Base-by-base conservation (phyloP, 495 filamentous ascomycete genomes). In the Aspergillus kassunensis region DNA sequence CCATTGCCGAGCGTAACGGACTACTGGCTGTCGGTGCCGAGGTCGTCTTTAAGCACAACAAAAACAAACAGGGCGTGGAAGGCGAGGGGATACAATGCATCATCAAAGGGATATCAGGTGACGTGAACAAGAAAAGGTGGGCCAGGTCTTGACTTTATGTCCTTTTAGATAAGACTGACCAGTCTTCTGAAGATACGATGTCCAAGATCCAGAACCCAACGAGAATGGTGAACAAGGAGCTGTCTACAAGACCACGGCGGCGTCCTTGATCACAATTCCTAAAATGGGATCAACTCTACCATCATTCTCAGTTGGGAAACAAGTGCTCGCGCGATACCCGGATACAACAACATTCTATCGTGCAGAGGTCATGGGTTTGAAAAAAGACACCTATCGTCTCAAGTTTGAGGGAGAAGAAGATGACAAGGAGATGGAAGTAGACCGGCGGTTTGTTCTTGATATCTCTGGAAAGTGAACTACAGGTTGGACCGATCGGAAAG, bases 341-440 rank as follows among this genome's bases (percentile, higher is more conserved):
- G 86, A 90, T 50, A 99, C 95, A 9, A 96, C 93, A 2, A 97
- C 92, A 0, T 99, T 99, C 61, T 99, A 99, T 67, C 85, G 89
- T 60, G 93, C 95, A 10, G 91, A 97, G 56, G 92, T 98, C 15
- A 91, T 90, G 75, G 84, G 84, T 0, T 58, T 66, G 9, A 83
- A 86, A 57, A 83, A 84, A 55, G 80, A 81, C 43, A 72, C 71
- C 39, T 85, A 82, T 50, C 71, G 80, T 36, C 73, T 95, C 53
- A 83, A 88, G 53, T 95, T 95, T 52, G 90, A 95, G 63, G 88
- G 88, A 10, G 90, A 95, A 62, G 88, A 91, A 61, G 88, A 88
- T 57, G 87, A 84, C 45, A 85, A 85, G 58, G 87, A 89, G 50
- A 82, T 88, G 72, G 83, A 89, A 41, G 89, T 93, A 2, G 88